These are phyloP conservation scores for Metschnikowia dekortorum DNA, from an alignment of 805 yeast species.

Conservation along the genomic window DNA sequence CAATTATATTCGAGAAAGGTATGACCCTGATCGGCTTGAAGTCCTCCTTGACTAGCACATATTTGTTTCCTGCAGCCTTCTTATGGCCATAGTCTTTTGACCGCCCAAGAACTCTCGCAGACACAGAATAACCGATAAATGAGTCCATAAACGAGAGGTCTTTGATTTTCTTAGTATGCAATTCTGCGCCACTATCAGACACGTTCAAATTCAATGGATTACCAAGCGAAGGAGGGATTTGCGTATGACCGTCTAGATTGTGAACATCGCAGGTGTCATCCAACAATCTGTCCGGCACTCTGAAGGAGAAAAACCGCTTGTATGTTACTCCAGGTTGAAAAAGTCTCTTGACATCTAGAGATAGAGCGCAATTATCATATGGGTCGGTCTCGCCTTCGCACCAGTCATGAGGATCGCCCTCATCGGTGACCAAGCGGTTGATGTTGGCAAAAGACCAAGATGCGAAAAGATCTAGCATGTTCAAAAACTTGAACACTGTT, in stretches of 20 bases:
- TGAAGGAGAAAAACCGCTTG: conserved; percentile 39
- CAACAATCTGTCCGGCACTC: conserved; percentile 37
- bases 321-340: conserved; percentile 37
- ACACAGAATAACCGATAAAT: conserved; percentile 33
- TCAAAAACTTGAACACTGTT: conserved; percentile 34
- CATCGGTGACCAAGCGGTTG: conserved; percentile 25
- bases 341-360: conserved; percentile 33
- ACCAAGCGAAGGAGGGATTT: conserved; percentile 37
- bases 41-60: conserved; percentile 34
- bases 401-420: conserved; percentile 37
- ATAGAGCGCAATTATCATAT: conserved; percentile 30
- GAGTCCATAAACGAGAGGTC: conserved; percentile 38
- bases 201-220: conserved; percentile 22
- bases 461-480: conserved; percentile 42
- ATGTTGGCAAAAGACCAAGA: conserved; percentile 42
- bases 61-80: conserved; percentile 23
- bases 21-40: conserved; percentile 32
- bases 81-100: conserved; percentile 31
- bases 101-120: conserved; percentile 39
- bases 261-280: conserved; percentile 39
- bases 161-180: conserved; percentile 20
- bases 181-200: background rate
- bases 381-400: conserved; percentile 44
- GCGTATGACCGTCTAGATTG: conserved; percentile 30
- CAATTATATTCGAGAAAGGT: conserved; percentile 24